A percentile compares a stretch with the other conserved stretches of the same genome.
These are phyloP conservation scores for Spergularia bocconei DNA, from an alignment of 148 eudicot species.

Conservation along the genomic window DNA sequence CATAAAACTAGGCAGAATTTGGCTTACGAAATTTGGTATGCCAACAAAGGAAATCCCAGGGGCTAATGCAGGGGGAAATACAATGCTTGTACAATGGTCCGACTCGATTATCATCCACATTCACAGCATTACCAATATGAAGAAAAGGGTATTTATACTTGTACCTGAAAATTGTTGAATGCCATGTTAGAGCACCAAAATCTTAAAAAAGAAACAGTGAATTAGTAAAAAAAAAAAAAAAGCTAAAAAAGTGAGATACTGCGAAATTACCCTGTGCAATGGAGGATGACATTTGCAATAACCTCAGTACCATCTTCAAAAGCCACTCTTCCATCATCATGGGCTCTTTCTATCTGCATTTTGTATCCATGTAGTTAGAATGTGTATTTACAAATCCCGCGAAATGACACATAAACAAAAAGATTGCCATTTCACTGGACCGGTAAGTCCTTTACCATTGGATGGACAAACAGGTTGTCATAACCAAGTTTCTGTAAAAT, in stretches of 20 bases:
- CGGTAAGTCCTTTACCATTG: conserved; percentile 49
- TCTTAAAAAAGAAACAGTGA: neutral
- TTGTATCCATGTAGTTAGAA: conserved; percentile 11
- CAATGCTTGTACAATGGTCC: conserved; percentile 84
- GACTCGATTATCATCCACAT: conserved; percentile 80
- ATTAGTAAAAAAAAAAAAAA: neutral
- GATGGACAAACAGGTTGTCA: conserved; percentile 69
- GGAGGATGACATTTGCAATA: conserved; percentile 67
- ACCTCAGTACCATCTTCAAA: conserved; percentile 58
- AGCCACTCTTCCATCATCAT: conserved; percentile 55
- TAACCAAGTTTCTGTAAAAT: too few relatives aligned
- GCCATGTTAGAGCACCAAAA: neutral
- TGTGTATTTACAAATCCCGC: neutral
- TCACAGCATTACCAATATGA: conserved; percentile 41
- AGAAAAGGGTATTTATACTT: conserved; percentile 84
- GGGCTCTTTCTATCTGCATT: conserved; percentile 62
- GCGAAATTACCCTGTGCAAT: conserved; percentile 78
- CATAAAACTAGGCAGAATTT: neutral
- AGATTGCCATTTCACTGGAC: neutral
- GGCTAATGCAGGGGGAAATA: conserved; percentile 81
- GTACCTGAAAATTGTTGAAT: conserved; percentile 47
- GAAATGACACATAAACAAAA: conserved; percentile 1
- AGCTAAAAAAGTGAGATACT: neutral
- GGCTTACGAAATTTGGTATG: conserved; percentile 61
- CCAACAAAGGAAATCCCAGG: conserved; percentile 91